Conservation (phyloP, 371 early-diverging fungal genomes). For the Mortierella sp. region DNA sequence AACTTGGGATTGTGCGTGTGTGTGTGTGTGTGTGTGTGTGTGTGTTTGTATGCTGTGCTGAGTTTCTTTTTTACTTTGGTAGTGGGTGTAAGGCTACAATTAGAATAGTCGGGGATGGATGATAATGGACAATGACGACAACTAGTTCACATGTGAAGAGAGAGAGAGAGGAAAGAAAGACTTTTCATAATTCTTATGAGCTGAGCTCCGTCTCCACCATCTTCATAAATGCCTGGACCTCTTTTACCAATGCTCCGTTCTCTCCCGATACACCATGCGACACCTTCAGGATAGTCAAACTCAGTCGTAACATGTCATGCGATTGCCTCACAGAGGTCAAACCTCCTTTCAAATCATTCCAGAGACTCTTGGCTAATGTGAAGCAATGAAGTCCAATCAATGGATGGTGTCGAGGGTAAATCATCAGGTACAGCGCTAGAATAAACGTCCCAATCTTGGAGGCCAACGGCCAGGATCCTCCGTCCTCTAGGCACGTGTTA, state of each 20-base stretch:
- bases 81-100: too few relatives aligned
- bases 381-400: slow-evolving; percentile 74
- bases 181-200: not conserved
- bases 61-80: too few relatives aligned
- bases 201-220: slow-evolving; percentile 43
- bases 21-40: too few relatives aligned
- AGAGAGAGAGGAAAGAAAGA: too few relatives aligned
- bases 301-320: slow-evolving; percentile 29
- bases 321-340: slow-evolving; percentile 39
- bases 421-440: slow-evolving; percentile 70
- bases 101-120: too few relatives aligned
- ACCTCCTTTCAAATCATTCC: slow-evolving; percentile 61
- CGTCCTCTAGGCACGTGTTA: slow-evolving; percentile 39
- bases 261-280: slow-evolving; percentile 33
- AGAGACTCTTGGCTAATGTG: slow-evolving; percentile 70
- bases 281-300: slow-evolving; percentile 24
- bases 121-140: too few relatives aligned
- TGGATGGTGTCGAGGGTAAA: slow-evolving; percentile 80
- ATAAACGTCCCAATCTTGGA: slow-evolving; percentile 69
- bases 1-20: too few relatives aligned
- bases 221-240: slow-evolving; percentile 34
- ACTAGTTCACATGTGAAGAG: too few relatives aligned
- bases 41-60: too few relatives aligned
- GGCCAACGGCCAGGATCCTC: slow-evolving; percentile 61
- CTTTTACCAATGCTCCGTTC: slow-evolving; percentile 27